Evolutionary conservation across 495 filamentous ascomycete genomes (phyloP), one percentile per base, ranked within the genome.

Genomic region (Aspergillus incahuasiensis): DNA sequence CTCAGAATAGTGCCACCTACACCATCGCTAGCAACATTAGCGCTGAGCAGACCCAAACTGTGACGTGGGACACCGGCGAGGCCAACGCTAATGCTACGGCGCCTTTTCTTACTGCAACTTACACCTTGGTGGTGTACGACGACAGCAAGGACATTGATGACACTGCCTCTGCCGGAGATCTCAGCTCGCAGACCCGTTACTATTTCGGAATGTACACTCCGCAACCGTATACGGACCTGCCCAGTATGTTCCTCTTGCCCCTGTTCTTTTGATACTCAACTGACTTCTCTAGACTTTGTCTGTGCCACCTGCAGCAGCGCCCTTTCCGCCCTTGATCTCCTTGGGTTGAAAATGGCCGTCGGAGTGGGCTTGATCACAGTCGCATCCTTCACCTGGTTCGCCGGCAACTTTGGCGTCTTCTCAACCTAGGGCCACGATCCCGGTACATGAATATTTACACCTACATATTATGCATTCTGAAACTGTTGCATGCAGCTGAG

Each of bases 321-420:
- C 8, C 55, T 87, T 25, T 83, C 83, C 7, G 74, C 78, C 42
- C 74, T 83, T 58, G 86, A 92, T 42, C 73, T 74, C 39, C 78
- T 84, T 54, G 86, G 85, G 3, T 60, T 97, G 7, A 83, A 86
- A 43, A 87, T 90, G 56, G 79, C 87, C 50, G 52, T 92, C 43
- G 81, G 82, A 48, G 95, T 95, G 88, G 82, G 79, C 40, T 57
- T 80, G 18, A 73, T 94, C 43, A 96, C 91, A 7, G 73, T 96
- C 12, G 58, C 88, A 24, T 90, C 89, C 43, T 95, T 96, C 67
- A 88, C 88, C 48, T 96, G 90, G 88, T 97, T 96, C 61, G 85
- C 90, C 41, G 80, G 80, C 40, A 88, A 81, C 11, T 76, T 86
- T 50, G 87, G 81, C 24, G 70, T 86, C 46, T 78, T 86, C 59